Evolutionary conservation across 1,139 yeast genomes (phyloP), one percentile per base, ranked within the genome.

Genomic region (Kodamaea derodonti): DNA sequence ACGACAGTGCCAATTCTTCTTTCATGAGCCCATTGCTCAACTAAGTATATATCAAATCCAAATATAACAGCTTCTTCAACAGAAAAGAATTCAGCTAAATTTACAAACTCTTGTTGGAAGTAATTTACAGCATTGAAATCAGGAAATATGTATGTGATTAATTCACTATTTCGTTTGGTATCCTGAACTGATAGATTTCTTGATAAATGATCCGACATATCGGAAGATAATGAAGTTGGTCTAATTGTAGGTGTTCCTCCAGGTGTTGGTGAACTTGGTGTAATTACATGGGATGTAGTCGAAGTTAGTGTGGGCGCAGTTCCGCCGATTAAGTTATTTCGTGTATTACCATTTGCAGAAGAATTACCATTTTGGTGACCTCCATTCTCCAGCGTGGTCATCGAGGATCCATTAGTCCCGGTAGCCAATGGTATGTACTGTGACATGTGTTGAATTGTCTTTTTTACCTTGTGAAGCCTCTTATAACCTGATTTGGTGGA

Each of bases 11-110:
- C 80, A 15, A 79, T 64, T 35, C 74, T 71, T 27, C 97, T 65
- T 38, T 80, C 80, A 28, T 83, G 72, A 3, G 85, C 82, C 97
- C 98, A 92, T 57, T 90, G 97, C 53, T 92, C 97, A 10, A 90
- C 95, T 31, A 92, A 67, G 51, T 92, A 92, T 18, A 85, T 74
- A 54, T 92, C 97, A 53, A 84, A 86, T 1, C 97, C 97, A 1
- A 65, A 48, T 4, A 79, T 65, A 13, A 60, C 61, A 1, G 78
- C 56, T 36, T 69, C 72, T 28, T 71, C 74, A 35, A 49, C 51
- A 11, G 62, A 40, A 40, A 62, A 65, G 48, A 65, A 60, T 39
- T 72, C 74, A 23, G 59, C 56, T 14, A 54, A 49, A 3, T 52
- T 44, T 10, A 62, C 54, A 38, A 69, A 69, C 22, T 72, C 71